Conservation (phyloP, 2,329 filamentous ascomycete genomes). For the Cytospora chrysosperma region DNA sequence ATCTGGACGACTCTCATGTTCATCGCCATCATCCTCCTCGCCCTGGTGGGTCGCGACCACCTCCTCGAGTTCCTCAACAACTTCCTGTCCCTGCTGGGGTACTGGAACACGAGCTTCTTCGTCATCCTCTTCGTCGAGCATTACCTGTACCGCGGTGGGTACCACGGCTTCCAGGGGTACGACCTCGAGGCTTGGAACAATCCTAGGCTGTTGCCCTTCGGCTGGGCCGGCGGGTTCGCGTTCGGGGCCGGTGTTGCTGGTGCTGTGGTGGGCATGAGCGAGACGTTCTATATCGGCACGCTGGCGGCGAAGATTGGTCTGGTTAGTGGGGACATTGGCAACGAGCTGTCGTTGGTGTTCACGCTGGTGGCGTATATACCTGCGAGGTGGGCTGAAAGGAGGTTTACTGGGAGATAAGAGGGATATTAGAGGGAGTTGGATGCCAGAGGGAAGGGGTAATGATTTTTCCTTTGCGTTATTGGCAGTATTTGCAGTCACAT, state of each 20-base stretch:
- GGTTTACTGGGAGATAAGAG: conserved; percentile 40
- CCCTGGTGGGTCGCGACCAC: conserved; percentile 43
- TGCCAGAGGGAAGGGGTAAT: too few relatives aligned
- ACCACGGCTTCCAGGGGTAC: conserved; percentile 39
- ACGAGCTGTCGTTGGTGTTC: conserved; percentile 51
- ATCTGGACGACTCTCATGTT: conserved; percentile 49
- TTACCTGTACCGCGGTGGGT: conserved; percentile 44
- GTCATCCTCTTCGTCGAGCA: conserved; percentile 49
- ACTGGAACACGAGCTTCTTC: conserved; percentile 50
- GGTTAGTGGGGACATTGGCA: conserved; percentile 49
- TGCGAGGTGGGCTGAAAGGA: conserved; percentile 48
- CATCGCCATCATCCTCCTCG: conserved; percentile 43
- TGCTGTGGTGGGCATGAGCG: conserved; percentile 58
- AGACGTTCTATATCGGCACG: conserved; percentile 54
- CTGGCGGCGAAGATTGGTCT: conserved; percentile 44
- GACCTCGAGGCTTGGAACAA: conserved; percentile 50
- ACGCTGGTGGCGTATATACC: conserved; percentile 48
- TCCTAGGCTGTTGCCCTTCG: conserved; percentile 42
- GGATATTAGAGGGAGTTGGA: neutral
- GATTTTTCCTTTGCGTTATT: too few relatives aligned
- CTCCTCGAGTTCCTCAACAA: conserved; percentile 45
- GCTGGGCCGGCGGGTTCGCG: conserved; percentile 42
- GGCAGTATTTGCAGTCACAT: too few relatives aligned
- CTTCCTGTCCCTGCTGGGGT: conserved; percentile 48
- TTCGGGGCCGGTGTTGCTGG: conserved; percentile 46